These are phyloP conservation scores for Postia placenta DNA, from an alignment of 768 basidiomycete genomes.

Conservation along the genomic window DNA sequence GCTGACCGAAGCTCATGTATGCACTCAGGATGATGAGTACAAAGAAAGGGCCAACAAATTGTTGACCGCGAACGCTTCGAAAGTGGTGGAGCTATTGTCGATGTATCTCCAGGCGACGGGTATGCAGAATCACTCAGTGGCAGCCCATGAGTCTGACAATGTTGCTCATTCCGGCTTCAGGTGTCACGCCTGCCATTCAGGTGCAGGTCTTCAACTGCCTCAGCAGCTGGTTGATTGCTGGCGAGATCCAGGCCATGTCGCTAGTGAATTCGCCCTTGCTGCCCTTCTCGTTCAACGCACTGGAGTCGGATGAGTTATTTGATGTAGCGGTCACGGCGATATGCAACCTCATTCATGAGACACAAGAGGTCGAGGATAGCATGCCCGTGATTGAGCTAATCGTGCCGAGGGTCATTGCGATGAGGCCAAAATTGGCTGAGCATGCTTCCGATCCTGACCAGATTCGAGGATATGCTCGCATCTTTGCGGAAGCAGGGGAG, in stretches of 20 bases:
- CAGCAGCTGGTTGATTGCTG: slow-evolving; percentile 82
- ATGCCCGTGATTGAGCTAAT: slow-evolving; percentile 84
- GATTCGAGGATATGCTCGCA: slow-evolving; percentile 82
- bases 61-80: slow-evolving; percentile 59
- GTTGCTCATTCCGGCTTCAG: slow-evolving; percentile 42
- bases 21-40: slow-evolving; percentile 68
- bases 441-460: slow-evolving; percentile 77
- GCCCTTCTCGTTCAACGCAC: slow-evolving; percentile 74
- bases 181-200: slow-evolving; percentile 76
- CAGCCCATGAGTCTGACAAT: too few species aligned
- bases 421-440: slow-evolving; percentile 56
- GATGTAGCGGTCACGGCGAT: slow-evolving; percentile 89
- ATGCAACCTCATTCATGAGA: slow-evolving; percentile 95
- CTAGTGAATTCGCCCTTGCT: slow-evolving; percentile 79
- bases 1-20: slow-evolving; percentile 1
- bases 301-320: slow-evolving; percentile 82
- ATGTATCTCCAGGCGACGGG: slow-evolving; percentile 89
- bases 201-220: slow-evolving; percentile 79
- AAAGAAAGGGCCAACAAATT: slow-evolving; percentile 52
- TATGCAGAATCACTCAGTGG: too few species aligned
- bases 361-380: slow-evolving; percentile 94
- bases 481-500: slow-evolving; percentile 97
- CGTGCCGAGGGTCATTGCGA: slow-evolving; percentile 75
- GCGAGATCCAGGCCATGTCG: slow-evolving; percentile 63
- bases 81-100: slow-evolving; percentile 71